Conservation (phyloP, 2,329 filamentous ascomycete genomes). For the Botrytis byssoidea region DNA sequence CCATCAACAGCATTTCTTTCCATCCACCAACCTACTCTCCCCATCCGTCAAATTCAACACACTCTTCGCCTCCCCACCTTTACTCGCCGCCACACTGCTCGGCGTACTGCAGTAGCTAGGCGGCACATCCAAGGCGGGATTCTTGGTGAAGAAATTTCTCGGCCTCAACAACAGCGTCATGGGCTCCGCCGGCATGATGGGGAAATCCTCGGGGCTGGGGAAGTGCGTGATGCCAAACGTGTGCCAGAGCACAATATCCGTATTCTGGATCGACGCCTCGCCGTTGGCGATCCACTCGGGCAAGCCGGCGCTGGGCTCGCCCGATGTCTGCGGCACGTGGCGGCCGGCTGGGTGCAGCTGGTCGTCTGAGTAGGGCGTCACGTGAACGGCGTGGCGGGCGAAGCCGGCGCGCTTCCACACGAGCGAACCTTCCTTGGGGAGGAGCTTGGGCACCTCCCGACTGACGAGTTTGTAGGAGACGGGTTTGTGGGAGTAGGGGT, state of each 20-base stretch:
- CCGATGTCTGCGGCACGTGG: constrained; percentile 58
- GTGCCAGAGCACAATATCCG: constrained; percentile 88
- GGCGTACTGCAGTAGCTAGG: constrained; percentile 69
- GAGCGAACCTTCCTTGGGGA: constrained; percentile 77
- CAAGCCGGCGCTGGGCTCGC: constrained; percentile 46
- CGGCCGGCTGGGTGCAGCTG: constrained; percentile 60
- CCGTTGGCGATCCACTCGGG: constrained; percentile 57
- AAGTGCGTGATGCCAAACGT: constrained; percentile 91
- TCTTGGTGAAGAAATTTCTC: constrained; percentile 58
- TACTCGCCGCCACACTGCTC: constrained; percentile 55
- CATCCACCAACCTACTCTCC: constrained; percentile 19
- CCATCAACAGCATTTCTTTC: constrained; percentile 8
- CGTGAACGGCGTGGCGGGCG: constrained; percentile 57
- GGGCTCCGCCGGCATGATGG: constrained; percentile 84
- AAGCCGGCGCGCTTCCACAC: constrained; percentile 64
- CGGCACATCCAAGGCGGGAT: constrained; percentile 59
- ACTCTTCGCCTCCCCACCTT: background rate
- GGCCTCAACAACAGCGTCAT: constrained; percentile 65
- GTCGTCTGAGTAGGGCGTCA: constrained; percentile 62
- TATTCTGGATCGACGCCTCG: constrained; percentile 68
- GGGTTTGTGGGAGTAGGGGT: constrained; percentile 82
- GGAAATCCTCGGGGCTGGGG: constrained; percentile 86
- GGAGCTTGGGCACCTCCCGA: constrained; percentile 72
- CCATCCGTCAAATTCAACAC: constrained; percentile 18
- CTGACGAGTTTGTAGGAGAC: constrained; percentile 87